Base-by-base conservation (phyloP, 768 basidiomycete genomes). In the Collybiopsis confluens region DNA sequence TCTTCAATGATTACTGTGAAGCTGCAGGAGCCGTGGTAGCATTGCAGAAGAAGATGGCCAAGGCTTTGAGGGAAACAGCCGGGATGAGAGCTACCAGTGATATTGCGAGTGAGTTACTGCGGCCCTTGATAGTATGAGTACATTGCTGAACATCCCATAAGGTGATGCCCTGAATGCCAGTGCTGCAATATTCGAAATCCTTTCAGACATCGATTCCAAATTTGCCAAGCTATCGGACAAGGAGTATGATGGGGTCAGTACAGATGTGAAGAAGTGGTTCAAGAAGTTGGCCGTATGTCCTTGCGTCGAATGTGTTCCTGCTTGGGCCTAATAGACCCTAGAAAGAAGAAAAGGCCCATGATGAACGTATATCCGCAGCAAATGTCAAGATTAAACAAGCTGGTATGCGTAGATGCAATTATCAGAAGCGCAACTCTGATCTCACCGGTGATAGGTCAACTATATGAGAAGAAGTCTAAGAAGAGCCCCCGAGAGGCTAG, bases 221-320 rank as follows among this genome's bases (percentile, higher is more conserved):
- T 90, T 89, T 66, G 79, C 81, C 38, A 91, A 86, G 70, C 64
- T 86, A 56, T 79, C 79, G 11, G 86, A 88, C 59, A 90, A 82
- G 68, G 89, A 92, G 58, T 88, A 82, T 55, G 82, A 84, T 56
- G 62, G 54, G 20, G 70, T 90, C 46, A 82, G 80, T 58, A 66
- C 72, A 27, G 89, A 90, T 58, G 82, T 90, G 38, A 86, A 83
- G 74, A 92, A 88, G 62, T 91, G 89, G 88, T 85, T 91, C 75
- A 90, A 88, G 80, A 90, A 85, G 66, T 76, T 91, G 33, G 77
- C 83, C 45, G 89, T 91, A 61, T 60, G 86, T 69, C 27, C 47
- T 24, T 53, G 40, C 55, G 37, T 54, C 6, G 13, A 13, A 33
- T n/a, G n/a, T 18, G 28, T 28, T 47, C 43, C 18, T 48, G 8